Evolutionary conservation across 2,329 filamentous ascomycete species (phyloP).

Genomic region (Teratosphaeria gauchensis): DNA sequence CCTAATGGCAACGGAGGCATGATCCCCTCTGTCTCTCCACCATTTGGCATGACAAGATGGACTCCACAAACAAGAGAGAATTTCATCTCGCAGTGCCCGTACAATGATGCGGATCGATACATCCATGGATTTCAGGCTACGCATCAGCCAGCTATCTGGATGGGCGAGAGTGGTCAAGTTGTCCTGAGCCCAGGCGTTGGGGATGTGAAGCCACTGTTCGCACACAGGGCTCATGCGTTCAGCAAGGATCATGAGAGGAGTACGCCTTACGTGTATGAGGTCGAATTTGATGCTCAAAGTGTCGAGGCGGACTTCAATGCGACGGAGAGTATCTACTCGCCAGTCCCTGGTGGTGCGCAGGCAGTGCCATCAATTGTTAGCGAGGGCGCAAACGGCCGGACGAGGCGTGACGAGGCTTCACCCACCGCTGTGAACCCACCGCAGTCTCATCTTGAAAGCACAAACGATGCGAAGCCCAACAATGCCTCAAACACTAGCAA

Average conservation of each 20-base stretch:
- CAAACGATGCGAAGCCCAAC: not conserved
- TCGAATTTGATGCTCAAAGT: slow-evolving; percentile 30
- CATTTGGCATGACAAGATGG: slow-evolving; percentile 45
- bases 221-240: slow-evolving; percentile 34
- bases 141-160: slow-evolving; percentile 45
- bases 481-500: not conserved
- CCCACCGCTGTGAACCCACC: not conserved
- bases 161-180: slow-evolving; percentile 41
- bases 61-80: slow-evolving; percentile 39
- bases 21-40: slow-evolving; percentile 27
- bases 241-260: slow-evolving; percentile 35
- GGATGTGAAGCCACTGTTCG: slow-evolving; percentile 26
- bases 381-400: slow-evolving; percentile 34
- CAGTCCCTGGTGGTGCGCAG: slow-evolving; percentile 34
- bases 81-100: slow-evolving; percentile 42
- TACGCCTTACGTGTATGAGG: slow-evolving; percentile 40
- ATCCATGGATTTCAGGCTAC: slow-evolving; percentile 43
- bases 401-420: slow-evolving; percentile 14
- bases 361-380: slow-evolving; percentile 27
- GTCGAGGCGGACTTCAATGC: slow-evolving; percentile 21
- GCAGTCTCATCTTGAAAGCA: not conserved
- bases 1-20: slow-evolving; percentile 27
- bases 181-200: slow-evolving; percentile 34
- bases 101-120: slow-evolving; percentile 34
- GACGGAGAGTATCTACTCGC: slow-evolving; percentile 26